A percentile compares a stretch with the other conserved stretches of the same genome.
Evolutionary conservation across 1,139 yeast species (phyloP).

Genomic region (Geotrichum aggregatum): DNA sequence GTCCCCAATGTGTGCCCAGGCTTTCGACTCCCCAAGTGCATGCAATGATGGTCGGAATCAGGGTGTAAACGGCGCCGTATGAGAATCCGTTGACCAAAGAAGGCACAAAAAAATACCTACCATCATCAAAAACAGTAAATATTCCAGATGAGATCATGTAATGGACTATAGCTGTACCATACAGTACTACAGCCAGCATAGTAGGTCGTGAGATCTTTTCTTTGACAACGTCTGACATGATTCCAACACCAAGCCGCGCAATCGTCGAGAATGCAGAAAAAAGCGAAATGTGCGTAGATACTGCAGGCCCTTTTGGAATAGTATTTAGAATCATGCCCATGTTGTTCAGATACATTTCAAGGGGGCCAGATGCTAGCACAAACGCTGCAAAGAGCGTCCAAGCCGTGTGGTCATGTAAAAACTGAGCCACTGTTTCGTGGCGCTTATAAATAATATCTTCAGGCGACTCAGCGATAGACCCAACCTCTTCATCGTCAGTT

Average conservation of each 20-base stretch:
- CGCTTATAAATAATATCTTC: conserved; percentile 6
- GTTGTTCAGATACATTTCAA: conserved; percentile 82
- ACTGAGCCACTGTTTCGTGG: conserved; percentile 31
- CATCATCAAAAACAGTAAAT: conserved; percentile 39
- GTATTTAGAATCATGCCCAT: conserved; percentile 57
- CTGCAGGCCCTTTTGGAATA: conserved; percentile 32
- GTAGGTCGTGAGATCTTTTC: conserved; percentile 33
- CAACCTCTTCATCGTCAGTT: conserved; percentile 1
- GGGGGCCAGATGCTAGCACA: conserved; percentile 72
- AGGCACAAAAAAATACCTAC: conserved; percentile 38
- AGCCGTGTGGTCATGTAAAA: conserved; percentile 60
- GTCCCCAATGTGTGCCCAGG: conserved; percentile 92
- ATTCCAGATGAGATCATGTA: conserved; percentile 34
- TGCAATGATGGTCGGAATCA: conserved; percentile 78
- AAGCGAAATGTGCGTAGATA: conserved; percentile 50
- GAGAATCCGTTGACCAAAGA: conserved; percentile 61
- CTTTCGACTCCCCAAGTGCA: conserved; percentile 84
- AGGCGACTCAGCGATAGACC: background rate
- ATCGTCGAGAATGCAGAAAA: conserved; percentile 56
- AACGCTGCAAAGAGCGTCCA: conserved; percentile 62
- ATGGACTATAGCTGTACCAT: conserved; percentile 30
- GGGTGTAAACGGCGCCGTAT: conserved; percentile 81
- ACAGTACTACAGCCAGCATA: conserved; percentile 29
- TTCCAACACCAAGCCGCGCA: conserved; percentile 64
- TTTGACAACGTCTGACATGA: conserved; percentile 51